A percentile compares a stretch with the other conserved stretches of the same genome.
phyloP scores from a whole-genome alignment of 2,329 filamentous ascomycete species.

The Diaporthe sp. region DNA sequence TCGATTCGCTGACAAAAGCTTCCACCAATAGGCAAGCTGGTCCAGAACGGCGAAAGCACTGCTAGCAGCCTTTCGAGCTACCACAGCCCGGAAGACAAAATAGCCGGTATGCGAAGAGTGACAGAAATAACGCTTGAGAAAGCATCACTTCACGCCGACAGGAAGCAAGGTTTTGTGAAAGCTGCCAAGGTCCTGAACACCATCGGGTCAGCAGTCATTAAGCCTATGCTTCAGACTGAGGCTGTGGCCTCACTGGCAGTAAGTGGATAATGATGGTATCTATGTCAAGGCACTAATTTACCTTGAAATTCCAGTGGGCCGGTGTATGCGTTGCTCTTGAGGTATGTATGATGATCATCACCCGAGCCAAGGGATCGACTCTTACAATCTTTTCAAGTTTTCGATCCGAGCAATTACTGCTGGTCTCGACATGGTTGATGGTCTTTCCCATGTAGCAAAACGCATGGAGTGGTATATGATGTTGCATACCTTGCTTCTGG shows the following conservation, averaged over 20 bases:
- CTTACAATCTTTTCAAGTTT: background rate
- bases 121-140: background rate
- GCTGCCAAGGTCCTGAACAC: background rate
- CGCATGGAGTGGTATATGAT: slow-evolving; percentile 3
- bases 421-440: background rate
- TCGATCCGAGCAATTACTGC: background rate
- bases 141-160: background rate
- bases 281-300: background rate
- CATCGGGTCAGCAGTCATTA: background rate
- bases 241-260: background rate
- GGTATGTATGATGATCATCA: background rate
- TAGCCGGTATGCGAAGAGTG: background rate
- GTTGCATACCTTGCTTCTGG: background rate
- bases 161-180: background rate
- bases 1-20: background rate
- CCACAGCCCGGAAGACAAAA: background rate
- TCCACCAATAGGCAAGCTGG: background rate
- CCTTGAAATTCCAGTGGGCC: background rate
- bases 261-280: background rate
- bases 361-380: background rate
- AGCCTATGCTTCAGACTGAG: background rate
- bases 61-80: too few relatives aligned
- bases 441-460: background rate
- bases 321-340: background rate
- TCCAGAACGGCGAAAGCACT: background rate